A percentile compares a stretch with the other conserved stretches of the same genome.
phyloP scores from a whole-genome alignment of 2,329 filamentous ascomycete species.

The Berkeleyomyces basicola region DNA sequence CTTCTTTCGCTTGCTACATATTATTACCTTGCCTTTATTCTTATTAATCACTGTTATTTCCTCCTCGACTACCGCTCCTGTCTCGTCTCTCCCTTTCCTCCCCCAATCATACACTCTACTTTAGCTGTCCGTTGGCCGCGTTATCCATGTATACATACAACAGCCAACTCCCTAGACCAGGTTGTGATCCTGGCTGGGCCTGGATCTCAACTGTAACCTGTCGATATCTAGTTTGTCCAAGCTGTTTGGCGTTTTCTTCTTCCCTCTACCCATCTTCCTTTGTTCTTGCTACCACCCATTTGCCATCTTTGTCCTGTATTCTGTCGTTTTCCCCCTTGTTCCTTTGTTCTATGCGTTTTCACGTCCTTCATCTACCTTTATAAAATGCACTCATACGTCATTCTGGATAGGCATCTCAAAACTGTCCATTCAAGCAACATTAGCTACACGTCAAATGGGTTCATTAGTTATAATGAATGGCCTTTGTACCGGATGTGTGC shows the following conservation, averaged over 20 bases:
- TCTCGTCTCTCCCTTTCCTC: neutral
- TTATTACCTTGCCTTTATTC: neutral
- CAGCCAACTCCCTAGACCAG: neutral
- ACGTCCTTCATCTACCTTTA: neutral
- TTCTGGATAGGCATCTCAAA: neutral
- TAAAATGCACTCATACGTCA: neutral
- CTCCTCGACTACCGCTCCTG: neutral
- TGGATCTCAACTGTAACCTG: neutral
- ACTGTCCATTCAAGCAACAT: neutral
- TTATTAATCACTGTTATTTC: neutral
- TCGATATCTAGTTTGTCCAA: neutral
- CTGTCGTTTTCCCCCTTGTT: neutral
- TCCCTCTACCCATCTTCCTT: neutral
- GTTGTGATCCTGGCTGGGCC: neutral
- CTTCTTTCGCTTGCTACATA: neutral
- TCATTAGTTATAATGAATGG: neutral
- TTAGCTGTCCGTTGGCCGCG: neutral
- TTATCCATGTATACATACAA: slow-evolving; percentile 4
- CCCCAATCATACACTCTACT: neutral
- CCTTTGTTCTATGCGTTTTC: neutral
- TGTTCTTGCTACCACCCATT: neutral
- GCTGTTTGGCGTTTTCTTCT: slow-evolving; percentile 1
- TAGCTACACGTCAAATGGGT: neutral
- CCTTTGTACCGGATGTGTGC: neutral
- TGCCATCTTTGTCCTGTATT: neutral